Evolutionary conservation across 352 stramenopile genomes (phyloP).

Genomic region (Stephanocyclus meneghinianus): DNA sequence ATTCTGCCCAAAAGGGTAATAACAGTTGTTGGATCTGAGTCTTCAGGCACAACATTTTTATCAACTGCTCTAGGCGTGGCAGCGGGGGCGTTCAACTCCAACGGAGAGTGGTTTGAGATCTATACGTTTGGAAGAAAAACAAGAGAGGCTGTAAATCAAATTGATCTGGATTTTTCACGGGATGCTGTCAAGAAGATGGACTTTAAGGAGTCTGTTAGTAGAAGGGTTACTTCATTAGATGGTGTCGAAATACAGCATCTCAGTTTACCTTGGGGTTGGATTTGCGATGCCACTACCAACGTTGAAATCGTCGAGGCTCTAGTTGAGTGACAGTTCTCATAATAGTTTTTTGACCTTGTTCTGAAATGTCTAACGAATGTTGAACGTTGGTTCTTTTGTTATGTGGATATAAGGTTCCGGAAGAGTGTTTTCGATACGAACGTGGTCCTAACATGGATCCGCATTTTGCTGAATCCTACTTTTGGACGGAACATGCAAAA

Average conservation of each 20-base stretch:
- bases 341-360: background rate
- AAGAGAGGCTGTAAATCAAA: background rate
- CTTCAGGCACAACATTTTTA: conserved; percentile 19
- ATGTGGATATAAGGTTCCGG: conserved; percentile 9
- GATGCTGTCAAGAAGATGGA: conserved; percentile 6
- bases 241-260: conserved; percentile 22
- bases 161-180: background rate
- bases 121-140: background rate
- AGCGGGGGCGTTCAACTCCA: background rate
- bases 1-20: conserved; percentile 32
- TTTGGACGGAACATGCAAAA: conserved; percentile 1
- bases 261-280: conserved; percentile 13
- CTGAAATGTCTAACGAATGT: background rate
- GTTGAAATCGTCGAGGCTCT: conserved; percentile 7
- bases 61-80: conserved; percentile 19
- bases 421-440: conserved; percentile 42
- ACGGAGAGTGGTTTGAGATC: conserved; percentile 16
- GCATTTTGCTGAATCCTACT: conserved; percentile 8
- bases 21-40: conserved; percentile 19
- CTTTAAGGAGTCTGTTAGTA: conserved; percentile 4
- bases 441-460: conserved; percentile 22
- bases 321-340: background rate
- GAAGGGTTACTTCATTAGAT: conserved; percentile 5
- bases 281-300: background rate
- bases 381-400: background rate